These are phyloP conservation scores for Tulasnella sp. DNA, from an alignment of 768 basidiomycete species.

Conservation along the genomic window DNA sequence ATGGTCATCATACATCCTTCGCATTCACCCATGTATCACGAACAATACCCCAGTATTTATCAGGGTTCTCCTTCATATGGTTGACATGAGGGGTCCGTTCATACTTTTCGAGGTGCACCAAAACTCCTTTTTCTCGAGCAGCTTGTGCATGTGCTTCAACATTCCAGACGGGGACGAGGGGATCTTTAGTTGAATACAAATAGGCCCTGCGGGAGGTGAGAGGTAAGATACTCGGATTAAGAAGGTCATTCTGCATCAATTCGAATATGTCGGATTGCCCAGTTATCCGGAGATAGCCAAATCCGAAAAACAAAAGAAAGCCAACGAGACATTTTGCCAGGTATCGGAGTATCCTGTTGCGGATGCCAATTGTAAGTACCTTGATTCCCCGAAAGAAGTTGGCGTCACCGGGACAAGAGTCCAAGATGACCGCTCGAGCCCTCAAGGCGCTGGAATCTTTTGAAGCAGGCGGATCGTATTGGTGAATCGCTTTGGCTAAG, in stretches of 20 bases:
- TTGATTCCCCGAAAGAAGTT: slow-evolving; percentile 4
- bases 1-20: too few relatives aligned
- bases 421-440: slow-evolving; percentile 16
- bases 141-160: slow-evolving; percentile 18
- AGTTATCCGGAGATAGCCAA: not conserved
- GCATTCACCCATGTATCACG: slow-evolving; percentile 17
- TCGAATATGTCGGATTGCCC: not conserved
- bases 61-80: slow-evolving; percentile 17
- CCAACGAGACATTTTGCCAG: not conserved
- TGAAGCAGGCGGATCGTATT: not conserved
- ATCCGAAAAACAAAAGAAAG: too few relatives aligned
- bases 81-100: slow-evolving; percentile 18
- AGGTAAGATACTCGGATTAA: slow-evolving; percentile 15
- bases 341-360: not conserved
- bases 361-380: slow-evolving; percentile 18
- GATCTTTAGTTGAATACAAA: slow-evolving; percentile 19
- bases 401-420: slow-evolving; percentile 20
- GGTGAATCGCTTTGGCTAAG: slow-evolving; percentile 11
- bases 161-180: slow-evolving; percentile 16
- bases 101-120: slow-evolving; percentile 14
- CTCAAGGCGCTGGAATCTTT: not conserved
- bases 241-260: slow-evolving; percentile 6
- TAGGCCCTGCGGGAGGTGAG: slow-evolving; percentile 18
- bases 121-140: slow-evolving; percentile 1
- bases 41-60: slow-evolving; percentile 19